Conservation (phyloP, 2,329 filamentous ascomycete genomes). For the Aspergillus tamarii region DNA sequence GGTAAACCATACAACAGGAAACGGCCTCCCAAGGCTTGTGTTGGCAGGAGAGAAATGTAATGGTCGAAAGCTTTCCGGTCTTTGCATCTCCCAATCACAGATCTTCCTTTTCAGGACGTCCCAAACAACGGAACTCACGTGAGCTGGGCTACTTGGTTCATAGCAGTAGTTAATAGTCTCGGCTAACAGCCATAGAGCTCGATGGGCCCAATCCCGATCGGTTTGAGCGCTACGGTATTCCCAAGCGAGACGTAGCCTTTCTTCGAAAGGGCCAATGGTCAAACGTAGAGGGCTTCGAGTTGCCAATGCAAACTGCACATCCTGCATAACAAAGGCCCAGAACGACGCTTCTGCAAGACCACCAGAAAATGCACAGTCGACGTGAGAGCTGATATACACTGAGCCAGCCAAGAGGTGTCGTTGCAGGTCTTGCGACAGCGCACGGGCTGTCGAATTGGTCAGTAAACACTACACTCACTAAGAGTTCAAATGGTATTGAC, state of each 20-base stretch:
- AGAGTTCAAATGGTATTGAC: constrained; percentile 9
- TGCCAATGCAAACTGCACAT: constrained; percentile 39
- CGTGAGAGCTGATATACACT: constrained; percentile 39
- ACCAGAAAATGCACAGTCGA: constrained; percentile 36
- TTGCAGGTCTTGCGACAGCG: constrained; percentile 37
- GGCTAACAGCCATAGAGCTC: constrained; percentile 38
- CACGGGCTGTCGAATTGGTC: constrained; percentile 28
- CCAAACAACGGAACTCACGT: constrained; percentile 21
- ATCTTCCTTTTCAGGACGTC: constrained; percentile 29
- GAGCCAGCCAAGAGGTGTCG: constrained; percentile 40
- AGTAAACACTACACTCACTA: constrained; percentile 11
- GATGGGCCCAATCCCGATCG: constrained; percentile 39
- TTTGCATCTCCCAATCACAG: constrained; percentile 31
- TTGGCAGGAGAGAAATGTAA: constrained; percentile 35
- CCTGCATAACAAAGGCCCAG: constrained; percentile 41
- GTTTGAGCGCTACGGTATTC: constrained; percentile 25
- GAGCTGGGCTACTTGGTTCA: constrained; percentile 24
- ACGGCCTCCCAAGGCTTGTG: constrained; percentile 31
- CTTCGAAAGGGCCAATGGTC: constrained; percentile 35
- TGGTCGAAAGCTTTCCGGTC: constrained; percentile 33
- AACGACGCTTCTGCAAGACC: constrained; percentile 39
- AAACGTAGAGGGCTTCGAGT: constrained; percentile 37
- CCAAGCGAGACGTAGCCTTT: constrained; percentile 34
- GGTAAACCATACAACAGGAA: constrained; percentile 38
- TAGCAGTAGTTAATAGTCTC: constrained; percentile 40